Evolutionary conservation across 345 rosid genomes (phyloP), one percentile per base, ranked within the genome.

Genomic region (Gossypium herbaceum): DNA sequence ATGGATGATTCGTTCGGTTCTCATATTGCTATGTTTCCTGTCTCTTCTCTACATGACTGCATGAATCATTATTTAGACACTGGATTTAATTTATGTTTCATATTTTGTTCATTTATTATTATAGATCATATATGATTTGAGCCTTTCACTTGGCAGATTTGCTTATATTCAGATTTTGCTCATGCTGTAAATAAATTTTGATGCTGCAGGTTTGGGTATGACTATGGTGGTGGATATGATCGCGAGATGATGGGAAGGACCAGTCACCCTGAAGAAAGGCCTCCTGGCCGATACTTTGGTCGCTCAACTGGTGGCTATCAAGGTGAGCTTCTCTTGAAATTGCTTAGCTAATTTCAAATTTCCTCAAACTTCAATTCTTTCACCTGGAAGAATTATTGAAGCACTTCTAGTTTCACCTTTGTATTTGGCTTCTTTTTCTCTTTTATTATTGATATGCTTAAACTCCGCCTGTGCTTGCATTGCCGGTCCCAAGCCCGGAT

Each of bases 191-290:
- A 57, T 20, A 34, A 3, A 43, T 39, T 54, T 71, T 73, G 70
- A n/a, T 76, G 66, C 9, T 69, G 27, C 74, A 95, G 98, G 90
- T 88, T 87, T 84, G 94, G 96, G 34, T 84, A 89, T 77, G 99
- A 95, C 57, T 77, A 88, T 79, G 88, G 81, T 51, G 58, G 22
- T 54, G 58, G 58, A 54, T 54, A 54, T 0, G 58, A 54, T 17
- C 58, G 58, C 5, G 58, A 54, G 58, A 54, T 17, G 58, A 54
- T 54, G 58, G 58, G 20, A 16, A 54, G 58, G 22, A 2, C 61
- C 7, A 29, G 29, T 57, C 13, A 57, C 27, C 61, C 61, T 57
- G 61, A 57, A 20, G 61, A 57, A 20, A 88, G 98, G 79, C 84
- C 90, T 85, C 90, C 85, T 75, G 85, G 91, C 51, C 89, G 97